Percentiles rank a stretch among this genome's conserved stretches.
phyloP scores from a whole-genome alignment of 1,284 basidiomycete species.

The Stygiomarasmius scandens region DNA sequence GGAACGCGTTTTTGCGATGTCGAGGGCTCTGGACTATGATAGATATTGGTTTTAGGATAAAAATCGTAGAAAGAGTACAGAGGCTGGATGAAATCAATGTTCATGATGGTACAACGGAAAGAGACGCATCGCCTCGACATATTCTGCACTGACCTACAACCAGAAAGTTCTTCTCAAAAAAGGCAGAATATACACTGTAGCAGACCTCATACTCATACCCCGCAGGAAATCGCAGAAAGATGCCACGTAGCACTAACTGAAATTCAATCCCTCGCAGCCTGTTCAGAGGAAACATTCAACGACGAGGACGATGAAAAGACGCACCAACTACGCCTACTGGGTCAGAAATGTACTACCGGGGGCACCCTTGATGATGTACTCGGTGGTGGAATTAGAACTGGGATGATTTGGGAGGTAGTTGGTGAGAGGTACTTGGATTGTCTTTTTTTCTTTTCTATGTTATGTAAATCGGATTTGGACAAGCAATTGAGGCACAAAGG shows the following conservation, averaged over 20 bases:
- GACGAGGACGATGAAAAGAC: constrained; percentile 36
- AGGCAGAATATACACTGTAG: constrained; percentile 49
- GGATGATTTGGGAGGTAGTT: constrained; percentile 81
- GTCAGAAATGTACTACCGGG: constrained; percentile 61
- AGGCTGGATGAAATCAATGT: not conserved
- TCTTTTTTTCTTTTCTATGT: not conserved
- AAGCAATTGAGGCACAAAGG: too few relatives aligned
- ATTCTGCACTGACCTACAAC: not conserved
- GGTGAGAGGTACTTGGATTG: constrained; percentile 79
- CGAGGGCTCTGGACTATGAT: constrained; percentile 3
- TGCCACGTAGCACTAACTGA: constrained; percentile 53
- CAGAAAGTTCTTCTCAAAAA: constrained; percentile 26
- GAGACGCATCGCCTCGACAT: not conserved
- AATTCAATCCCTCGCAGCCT: constrained; percentile 45
- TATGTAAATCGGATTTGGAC: too few relatives aligned
- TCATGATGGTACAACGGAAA: not conserved
- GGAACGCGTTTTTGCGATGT: constrained; percentile 7
- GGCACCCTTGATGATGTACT: constrained; percentile 66
- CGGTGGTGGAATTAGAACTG: constrained; percentile 75
- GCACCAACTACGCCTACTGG: not conserved
- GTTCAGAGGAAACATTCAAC: constrained; percentile 33
- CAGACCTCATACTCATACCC: constrained; percentile 54
- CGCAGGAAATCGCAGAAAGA: constrained; percentile 53
- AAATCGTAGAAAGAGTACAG: not conserved
- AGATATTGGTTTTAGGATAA: not conserved